These are phyloP conservation scores for Ottelia alismoides DNA, from an alignment of 106 monocot species.

Conservation along the genomic window DNA sequence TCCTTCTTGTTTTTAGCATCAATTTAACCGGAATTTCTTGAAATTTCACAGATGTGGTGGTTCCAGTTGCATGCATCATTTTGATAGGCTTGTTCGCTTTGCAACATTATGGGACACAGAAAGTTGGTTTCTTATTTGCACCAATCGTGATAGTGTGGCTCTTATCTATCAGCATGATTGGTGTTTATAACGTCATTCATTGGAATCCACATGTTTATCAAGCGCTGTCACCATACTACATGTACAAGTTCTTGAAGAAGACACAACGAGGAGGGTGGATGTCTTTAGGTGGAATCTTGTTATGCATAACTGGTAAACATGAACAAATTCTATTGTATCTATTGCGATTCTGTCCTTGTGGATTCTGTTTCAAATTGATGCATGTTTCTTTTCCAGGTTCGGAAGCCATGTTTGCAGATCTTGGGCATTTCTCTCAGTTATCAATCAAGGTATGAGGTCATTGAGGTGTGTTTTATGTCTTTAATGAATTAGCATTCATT, in stretches of 20 bases:
- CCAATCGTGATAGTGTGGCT: slow-evolving; percentile 89
- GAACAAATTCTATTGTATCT: not conserved
- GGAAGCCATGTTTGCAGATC: slow-evolving; percentile 99
- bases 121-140: slow-evolving; percentile 88
- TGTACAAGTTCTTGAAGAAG: slow-evolving; percentile 93
- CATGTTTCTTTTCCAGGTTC: slow-evolving; percentile 38
- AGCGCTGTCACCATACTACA: slow-evolving; percentile 88
- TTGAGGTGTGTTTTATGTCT: too few species aligned
- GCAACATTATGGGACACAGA: slow-evolving; percentile 94
- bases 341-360: not conserved
- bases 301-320: slow-evolving; percentile 80
- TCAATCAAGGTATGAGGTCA: slow-evolving; percentile 81
- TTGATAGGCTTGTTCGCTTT: slow-evolving; percentile 71
- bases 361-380: not conserved
- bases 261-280: slow-evolving; percentile 90
- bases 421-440: slow-evolving; percentile 86
- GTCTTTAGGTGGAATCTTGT: slow-evolving; percentile 90
- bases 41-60: slow-evolving; percentile 91
- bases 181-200: slow-evolving; percentile 71
- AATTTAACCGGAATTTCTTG: too few species aligned
- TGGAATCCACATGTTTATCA: slow-evolving; percentile 88
- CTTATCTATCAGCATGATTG: slow-evolving; percentile 78
- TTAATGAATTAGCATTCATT: too few species aligned
- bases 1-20: too few species aligned
- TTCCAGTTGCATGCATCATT: slow-evolving; percentile 72